Evolutionary conservation across 2,329 filamentous ascomycete species (phyloP), one percentile per base, ranked within the genome.

Genomic region (Rachicladosporium sp.): DNA sequence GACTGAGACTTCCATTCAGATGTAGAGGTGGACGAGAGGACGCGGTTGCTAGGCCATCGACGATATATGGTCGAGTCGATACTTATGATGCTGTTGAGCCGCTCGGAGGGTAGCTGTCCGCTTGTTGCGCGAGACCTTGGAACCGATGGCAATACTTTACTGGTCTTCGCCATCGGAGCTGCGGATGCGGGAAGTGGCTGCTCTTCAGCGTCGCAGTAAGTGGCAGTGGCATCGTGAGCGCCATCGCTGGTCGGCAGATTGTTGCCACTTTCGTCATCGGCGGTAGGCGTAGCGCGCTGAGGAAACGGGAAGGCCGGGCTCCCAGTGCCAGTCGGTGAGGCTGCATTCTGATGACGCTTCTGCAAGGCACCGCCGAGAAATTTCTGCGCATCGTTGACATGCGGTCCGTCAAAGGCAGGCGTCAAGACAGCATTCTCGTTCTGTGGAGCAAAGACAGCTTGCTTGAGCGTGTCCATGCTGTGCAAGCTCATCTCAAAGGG

Each of bases 351-450:
- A n/a, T 46, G 41, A n/a, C 44, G 37, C 44, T 56, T 57, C 19
- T 45, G 48, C 57, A 56, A 58, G 11, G 50, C 44, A 7, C 23
- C 23, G 21, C 55, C 55, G 11, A 57, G 50, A 34, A 51, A 51
- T 32, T 44, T 36, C n/a, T 43, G 29, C 4, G 35, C 36, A 11
- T 56, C 49, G 29, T 42, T 45, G 30, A 54, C 44, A 34, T 47
- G 46, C 21, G 51, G 50, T 6, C 50, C 54, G 23, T 52, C 50
- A 27, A 46, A 38, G 9, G 49, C 50, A 12, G 55, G 53, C 9
- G 51, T 54, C 19, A 55, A 43, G 11, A 58, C 41, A 7, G 55
- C 51, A 33, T 56, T 53, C 46, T 60, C 55, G 30, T 58, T 59
- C 30, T 52, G 49, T 8, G 57, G 49, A 7, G 52, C 51, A 37